Evolutionary conservation across 2,329 filamentous ascomycete genomes (phyloP), one percentile per base, ranked within the genome.

Genomic region (Cytospora piceicola): DNA sequence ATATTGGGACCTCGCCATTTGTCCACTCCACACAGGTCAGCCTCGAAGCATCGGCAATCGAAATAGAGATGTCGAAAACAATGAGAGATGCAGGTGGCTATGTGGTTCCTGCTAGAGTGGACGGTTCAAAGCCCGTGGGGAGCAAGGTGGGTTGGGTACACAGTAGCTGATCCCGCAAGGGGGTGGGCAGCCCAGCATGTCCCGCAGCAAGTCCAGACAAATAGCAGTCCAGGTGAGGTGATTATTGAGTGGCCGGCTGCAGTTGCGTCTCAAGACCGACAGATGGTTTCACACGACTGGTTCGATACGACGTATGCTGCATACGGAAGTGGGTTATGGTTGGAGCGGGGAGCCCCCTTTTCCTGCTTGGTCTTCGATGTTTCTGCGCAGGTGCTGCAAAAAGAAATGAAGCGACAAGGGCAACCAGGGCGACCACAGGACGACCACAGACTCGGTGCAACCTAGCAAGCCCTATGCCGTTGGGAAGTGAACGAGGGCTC

Each of bases 1-100:
- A 65, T 72, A 68, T 64, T 72, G 69, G 59, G 70, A 67, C 64
- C 72, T 72, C 66, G 73, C 74, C 73, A 77, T 77, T 75, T 73
- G 72, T 71, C 69, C 66, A 36, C 55, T 51, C 39, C 55, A 24
- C 61, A 67, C 68, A 65, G 64, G 69, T 70, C 69, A 73, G 73
- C 73, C 72, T 67, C 65, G 67, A 51, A 65, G 64, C 58, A 63
- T 58, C 66, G 54, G 65, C 70, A 71, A 71, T 61, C 69, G 67
- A 54, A 55, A 52, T 17, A 46, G n/a, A 39, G 51, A 27, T 57
- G 22, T 57, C 30, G 54, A 58, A 39, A 29, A 49, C 22, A 49
- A 14, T 49, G 46, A 49, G n/a, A 49, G 46, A 49, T 63, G 62
- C 62, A 53, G 56, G 24, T 57, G 24, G 12, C 59, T 42, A 27